A percentile compares a stretch with the other conserved stretches of the same genome.
These are phyloP conservation scores for Aplosporella prunicola DNA, from an alignment of 2,329 filamentous ascomycete species.

Conservation along the genomic window DNA sequence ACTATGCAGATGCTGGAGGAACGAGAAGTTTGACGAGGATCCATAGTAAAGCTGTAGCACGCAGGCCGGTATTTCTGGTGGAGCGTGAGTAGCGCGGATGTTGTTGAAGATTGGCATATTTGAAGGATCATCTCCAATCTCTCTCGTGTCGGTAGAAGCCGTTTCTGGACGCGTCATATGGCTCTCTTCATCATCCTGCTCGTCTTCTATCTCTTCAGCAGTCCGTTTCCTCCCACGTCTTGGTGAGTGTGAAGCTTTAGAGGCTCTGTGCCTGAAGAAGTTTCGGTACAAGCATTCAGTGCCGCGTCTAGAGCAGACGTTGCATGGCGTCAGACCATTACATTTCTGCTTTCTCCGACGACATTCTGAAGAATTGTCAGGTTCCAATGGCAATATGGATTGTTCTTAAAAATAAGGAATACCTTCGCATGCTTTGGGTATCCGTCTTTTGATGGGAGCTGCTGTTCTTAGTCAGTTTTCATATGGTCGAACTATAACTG, in stretches of 20 bases:
- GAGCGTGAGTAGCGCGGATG: conserved; percentile 3
- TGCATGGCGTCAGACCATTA: conserved; percentile 5
- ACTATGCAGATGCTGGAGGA: conserved; percentile 7
- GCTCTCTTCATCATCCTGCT: background rate
- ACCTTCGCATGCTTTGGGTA: conserved; percentile 5
- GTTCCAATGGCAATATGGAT: too few relatives aligned
- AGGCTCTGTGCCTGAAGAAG: background rate
- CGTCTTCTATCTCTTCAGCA: background rate
- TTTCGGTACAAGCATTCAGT: conserved; percentile 1
- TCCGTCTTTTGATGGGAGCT: background rate
- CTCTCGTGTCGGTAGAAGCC: too few relatives aligned
- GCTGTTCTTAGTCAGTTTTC: too few relatives aligned
- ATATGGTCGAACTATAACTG: too few relatives aligned
- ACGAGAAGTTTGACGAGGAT: conserved; percentile 5
- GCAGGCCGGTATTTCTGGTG: background rate
- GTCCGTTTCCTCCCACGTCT: background rate
- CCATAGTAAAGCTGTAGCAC: conserved; percentile 7
- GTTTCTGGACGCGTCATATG: background rate
- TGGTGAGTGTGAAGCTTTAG: background rate
- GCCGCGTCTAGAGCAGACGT: background rate
- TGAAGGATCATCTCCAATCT: background rate
- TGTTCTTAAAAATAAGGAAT: background rate
- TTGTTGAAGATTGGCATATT: conserved; percentile 3
- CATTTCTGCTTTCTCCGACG: conserved; percentile 9
- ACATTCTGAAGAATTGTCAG: background rate